Evolutionary conservation across 2,329 filamentous ascomycete genomes (phyloP).

Genomic region (Rasamsonia emersonii): DNA sequence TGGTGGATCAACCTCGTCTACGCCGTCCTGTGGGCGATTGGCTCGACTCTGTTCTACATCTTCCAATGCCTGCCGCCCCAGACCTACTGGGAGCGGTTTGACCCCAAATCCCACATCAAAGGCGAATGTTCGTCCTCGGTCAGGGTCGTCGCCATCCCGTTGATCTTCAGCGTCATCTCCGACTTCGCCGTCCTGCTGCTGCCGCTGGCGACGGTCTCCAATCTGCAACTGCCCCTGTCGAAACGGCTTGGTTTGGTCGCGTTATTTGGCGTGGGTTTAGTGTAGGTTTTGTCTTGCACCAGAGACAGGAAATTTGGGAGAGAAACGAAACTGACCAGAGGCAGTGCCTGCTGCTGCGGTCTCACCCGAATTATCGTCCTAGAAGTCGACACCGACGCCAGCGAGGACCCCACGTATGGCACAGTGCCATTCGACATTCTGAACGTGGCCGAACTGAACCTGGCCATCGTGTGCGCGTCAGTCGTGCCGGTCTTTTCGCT

Average conservation of each 20-base stretch:
- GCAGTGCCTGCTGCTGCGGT: slow-evolving; percentile 1
- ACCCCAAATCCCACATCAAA: neutral
- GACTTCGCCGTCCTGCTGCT: neutral
- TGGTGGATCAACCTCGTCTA: slow-evolving; percentile 2
- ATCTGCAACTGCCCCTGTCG: neutral
- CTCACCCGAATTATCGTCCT: slow-evolving; percentile 1
- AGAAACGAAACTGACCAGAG: too few species aligned
- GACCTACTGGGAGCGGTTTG: slow-evolving; percentile 1
- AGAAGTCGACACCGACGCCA: slow-evolving; percentile 1
- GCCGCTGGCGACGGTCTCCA: neutral
- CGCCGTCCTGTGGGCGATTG: slow-evolving; percentile 1
- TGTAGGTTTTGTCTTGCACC: neutral
- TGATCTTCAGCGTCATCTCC: neutral
- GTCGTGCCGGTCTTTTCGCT: slow-evolving; percentile 2
- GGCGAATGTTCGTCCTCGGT: neutral
- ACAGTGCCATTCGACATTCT: slow-evolving; percentile 2
- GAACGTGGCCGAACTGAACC: slow-evolving; percentile 1
- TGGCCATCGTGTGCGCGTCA: slow-evolving; percentile 2
- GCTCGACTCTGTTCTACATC: slow-evolving; percentile 2
- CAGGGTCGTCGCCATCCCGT: neutral
- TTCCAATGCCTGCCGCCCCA: neutral
- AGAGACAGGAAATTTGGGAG: neutral
- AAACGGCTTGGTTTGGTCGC: neutral
- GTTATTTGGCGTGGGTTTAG: neutral
- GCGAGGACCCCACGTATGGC: neutral